These are phyloP conservation scores for Glomus cerebriforme DNA, from an alignment of 192 early-diverging fungal species.

Conservation along the genomic window DNA sequence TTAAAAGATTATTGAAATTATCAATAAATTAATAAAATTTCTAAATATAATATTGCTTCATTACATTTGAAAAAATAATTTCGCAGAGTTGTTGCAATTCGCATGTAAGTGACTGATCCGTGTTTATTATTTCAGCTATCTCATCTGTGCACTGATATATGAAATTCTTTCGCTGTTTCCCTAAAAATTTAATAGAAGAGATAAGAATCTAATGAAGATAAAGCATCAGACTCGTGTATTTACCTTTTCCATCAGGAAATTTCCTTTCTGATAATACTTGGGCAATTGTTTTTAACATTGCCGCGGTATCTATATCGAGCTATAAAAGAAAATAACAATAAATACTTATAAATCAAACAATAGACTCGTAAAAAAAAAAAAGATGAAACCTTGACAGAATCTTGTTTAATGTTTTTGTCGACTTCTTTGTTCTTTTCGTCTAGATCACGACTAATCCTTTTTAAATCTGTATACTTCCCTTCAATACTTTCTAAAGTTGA, in stretches of 20 bases:
- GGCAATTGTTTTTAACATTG: background rate
- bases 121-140: constrained; percentile 4
- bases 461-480: background rate
- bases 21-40: no score
- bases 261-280: constrained; percentile 5
- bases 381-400: constrained; percentile 24
- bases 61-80: constrained; percentile 6
- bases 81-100: constrained; percentile 24
- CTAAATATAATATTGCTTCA: background rate
- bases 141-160: constrained; percentile 26
- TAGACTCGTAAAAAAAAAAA: no score
- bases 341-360: background rate
- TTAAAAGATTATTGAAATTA: background rate
- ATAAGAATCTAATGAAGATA: background rate
- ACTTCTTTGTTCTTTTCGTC: constrained; percentile 14
- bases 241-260: background rate
- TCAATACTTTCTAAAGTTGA: constrained; percentile 3
- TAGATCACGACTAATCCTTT: constrained; percentile 10
- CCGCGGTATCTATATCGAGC: background rate
- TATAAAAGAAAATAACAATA: background rate
- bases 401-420: background rate
- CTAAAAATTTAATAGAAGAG: background rate
- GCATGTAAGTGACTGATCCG: constrained; percentile 5
- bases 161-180: constrained; percentile 8
- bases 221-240: background rate